Evolutionary conservation across 106 monocot species (phyloP), one percentile per base, ranked within the genome.

Genomic region (Chionographis japonica): DNA sequence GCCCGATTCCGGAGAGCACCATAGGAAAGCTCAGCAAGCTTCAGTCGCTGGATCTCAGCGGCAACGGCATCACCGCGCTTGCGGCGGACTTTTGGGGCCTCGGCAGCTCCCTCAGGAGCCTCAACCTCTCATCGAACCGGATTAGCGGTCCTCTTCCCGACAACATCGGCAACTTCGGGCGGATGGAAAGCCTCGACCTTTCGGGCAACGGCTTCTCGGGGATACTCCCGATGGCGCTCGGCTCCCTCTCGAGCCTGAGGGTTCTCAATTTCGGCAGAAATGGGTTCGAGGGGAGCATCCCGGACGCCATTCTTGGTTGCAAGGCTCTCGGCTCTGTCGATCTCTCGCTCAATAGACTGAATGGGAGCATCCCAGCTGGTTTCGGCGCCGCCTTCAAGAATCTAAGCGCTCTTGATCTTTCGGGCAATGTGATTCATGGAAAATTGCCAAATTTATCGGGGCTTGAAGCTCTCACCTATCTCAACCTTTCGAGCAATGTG

Each of bases 11-110:
- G 2, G 78, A 88, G 16, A 81, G 81, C 83, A 95, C 94, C 67
- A 70, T 95, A 65, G 91, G 85, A 7, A 95, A 91, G 85, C 86
- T 95, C 43, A 77, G 46, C 41, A 63, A 57, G 62, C 88, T 94
- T 4, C 61, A 75, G 70, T 11, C 12, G 18, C 54, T 94, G 60
- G 94, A 94, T 77, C 87, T 94, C 38, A 87, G 94, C 76, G 51
- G 60, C 65, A 94, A 90, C 59, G 39, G 39, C 67, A 85, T 94
- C 63, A 76, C 82, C 18, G 62, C 58, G 4, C 55, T 94, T 35
- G 78, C 90, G 3, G 56, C 71, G 8, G 94, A 90, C 56, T 69
- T 94, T 39, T 90, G 94, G 94, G 90, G 82, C 16, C 41, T 90
- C 39, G 87, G 90, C 13, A 52, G 74, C 19, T 83, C 94, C 37